phyloP scores from a whole-genome alignment of 192 early-diverging fungal genomes.

The Mortierella claussenii region DNA sequence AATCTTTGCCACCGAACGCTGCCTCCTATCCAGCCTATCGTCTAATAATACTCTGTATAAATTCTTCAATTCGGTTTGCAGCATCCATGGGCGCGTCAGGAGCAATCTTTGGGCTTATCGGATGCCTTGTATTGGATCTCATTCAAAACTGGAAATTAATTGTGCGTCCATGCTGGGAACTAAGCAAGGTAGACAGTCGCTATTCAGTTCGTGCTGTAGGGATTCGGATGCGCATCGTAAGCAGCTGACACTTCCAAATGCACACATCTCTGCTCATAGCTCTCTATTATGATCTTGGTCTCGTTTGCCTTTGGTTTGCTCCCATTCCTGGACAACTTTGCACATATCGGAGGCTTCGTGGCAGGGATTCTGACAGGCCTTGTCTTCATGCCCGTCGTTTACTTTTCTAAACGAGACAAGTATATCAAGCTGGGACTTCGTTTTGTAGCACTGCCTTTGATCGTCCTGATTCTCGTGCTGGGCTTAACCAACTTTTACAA shows the following conservation, averaged over 20 bases:
- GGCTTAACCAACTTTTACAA: slow-evolving; percentile 63
- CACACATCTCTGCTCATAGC: slow-evolving; percentile 2
- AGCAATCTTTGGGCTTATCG: slow-evolving; percentile 77
- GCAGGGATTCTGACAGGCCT: slow-evolving; percentile 72
- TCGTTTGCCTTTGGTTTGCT: slow-evolving; percentile 80
- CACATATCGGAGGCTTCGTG: slow-evolving; percentile 85
- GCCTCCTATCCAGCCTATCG: too few relatives aligned
- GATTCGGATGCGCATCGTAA: too few relatives aligned
- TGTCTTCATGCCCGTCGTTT: slow-evolving; percentile 76
- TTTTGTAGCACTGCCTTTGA: slow-evolving; percentile 47
- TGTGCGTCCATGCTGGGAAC: slow-evolving; percentile 70
- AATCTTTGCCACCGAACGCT: background rate
- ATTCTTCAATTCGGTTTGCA: too few relatives aligned
- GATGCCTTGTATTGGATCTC: slow-evolving; percentile 80
- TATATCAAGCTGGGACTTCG: slow-evolving; percentile 48
- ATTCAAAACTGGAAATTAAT: slow-evolving; percentile 81
- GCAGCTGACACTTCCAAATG: too few relatives aligned
- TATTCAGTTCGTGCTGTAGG: background rate
- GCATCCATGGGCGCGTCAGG: slow-evolving; percentile 71
- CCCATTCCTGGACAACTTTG: slow-evolving; percentile 86
- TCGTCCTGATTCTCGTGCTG: slow-evolving; percentile 56
- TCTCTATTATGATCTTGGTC: slow-evolving; percentile 69
- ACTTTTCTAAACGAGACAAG: slow-evolving; percentile 60
- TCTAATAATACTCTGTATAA: too few relatives aligned
- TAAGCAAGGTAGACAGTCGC: slow-evolving; percentile 58